Evolutionary conservation across 2,329 filamentous ascomycete genomes (phyloP), one percentile per base, ranked within the genome.

Genomic region (Pseudomassariella vexata): DNA sequence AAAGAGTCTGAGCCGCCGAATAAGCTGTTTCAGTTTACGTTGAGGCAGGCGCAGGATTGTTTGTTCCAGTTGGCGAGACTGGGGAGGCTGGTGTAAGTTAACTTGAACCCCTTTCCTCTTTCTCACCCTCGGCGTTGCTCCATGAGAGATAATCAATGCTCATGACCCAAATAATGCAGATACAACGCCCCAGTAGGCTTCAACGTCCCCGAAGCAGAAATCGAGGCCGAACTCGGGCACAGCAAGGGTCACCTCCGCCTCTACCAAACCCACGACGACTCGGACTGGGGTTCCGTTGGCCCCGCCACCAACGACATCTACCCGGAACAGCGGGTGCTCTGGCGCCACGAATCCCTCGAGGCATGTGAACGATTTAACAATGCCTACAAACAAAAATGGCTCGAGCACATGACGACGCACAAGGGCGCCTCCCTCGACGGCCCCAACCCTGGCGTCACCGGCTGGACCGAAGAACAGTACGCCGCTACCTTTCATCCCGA

Each of bases 21-120:
- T 14, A 36, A 40, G 17, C 38, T 37, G 16, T 53, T 55, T 26
- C 50, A 55, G 31, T 56, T 54, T 36, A 42, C 42, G 1, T n/a
- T 38, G 2, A 32, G 42, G 6, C 48, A 56, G 35, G 48, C 48
- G 1, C 35, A 41, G 5, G 22, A 34, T 6, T 24, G 42, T 9
- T 39, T 47, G 24, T 24, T 32, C 3, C 24, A 35, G 9, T 33
- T 52, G 24, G 24, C 42, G 6, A 25, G 23, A 3, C 22, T 45
- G 17, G 46, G 42, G n/a, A 44, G 50, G 37, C 45, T 48, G 30
- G 18, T 31, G 50, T 55, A 46, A 46, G 52, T 46, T 7, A 17
- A 11, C 19, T 11, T 17, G 7, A 14, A 17, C 5, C 11, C 5
- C n/a, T 10, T n/a, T 16, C 6, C 11, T 21, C 6, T 19, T 12